These are phyloP conservation scores for Mycena amicta DNA, from an alignment of 768 basidiomycete species.

Conservation along the genomic window DNA sequence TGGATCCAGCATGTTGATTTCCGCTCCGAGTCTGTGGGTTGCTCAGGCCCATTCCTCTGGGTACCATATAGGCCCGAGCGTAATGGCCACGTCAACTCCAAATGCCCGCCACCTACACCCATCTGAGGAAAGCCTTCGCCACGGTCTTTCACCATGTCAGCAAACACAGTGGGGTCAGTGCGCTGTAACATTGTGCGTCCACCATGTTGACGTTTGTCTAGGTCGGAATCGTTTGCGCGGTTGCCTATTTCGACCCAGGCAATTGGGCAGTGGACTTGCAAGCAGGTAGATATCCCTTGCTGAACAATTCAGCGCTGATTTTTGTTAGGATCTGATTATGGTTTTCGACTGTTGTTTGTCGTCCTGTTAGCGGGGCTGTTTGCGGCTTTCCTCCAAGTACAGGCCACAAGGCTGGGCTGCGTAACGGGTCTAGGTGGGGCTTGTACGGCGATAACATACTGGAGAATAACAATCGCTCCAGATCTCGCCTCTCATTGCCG, in stretches of 20 bases:
- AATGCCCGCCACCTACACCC: background rate
- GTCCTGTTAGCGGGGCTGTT: slow-evolving; percentile 82
- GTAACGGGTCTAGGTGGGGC: slow-evolving; percentile 76
- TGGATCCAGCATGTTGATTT: background rate
- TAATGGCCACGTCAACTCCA: background rate
- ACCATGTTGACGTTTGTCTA: background rate
- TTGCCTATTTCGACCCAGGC: slow-evolving; percentile 89
- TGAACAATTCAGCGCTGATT: slow-evolving; percentile 27
- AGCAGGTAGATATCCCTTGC: slow-evolving; percentile 76
- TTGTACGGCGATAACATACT: background rate
- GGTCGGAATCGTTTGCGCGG: slow-evolving; percentile 81
- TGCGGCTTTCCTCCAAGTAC: slow-evolving; percentile 82
- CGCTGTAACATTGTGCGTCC: background rate
- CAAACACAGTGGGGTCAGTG: background rate
- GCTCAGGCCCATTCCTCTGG: background rate
- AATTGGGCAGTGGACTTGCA: slow-evolving; percentile 80
- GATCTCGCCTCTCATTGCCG: slow-evolving; percentile 63
- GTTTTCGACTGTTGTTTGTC: slow-evolving; percentile 85
- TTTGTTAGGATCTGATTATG: background rate
- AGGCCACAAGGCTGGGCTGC: slow-evolving; percentile 80
- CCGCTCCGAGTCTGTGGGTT: background rate
- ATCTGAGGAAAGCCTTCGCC: background rate
- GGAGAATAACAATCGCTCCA: slow-evolving; percentile 21
- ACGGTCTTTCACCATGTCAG: background rate
- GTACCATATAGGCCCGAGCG: background rate